A percentile compares a stretch with the other conserved stretches of the same genome.
phyloP scores from a whole-genome alignment of 129 eudicot species.

The Artemisia annua region DNA sequence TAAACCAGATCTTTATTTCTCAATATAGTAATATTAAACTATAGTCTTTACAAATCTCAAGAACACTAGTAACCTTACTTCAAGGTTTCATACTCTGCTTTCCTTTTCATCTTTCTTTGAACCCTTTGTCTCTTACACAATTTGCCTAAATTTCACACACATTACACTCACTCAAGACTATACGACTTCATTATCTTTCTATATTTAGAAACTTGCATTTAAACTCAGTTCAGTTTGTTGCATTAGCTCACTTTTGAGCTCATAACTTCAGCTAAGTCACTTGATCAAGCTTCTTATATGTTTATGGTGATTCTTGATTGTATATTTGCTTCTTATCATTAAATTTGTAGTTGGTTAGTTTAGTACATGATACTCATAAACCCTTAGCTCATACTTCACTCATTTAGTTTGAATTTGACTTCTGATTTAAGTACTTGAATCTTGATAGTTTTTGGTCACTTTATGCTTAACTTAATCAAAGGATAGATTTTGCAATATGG shows the following conservation, averaged over 20 bases:
- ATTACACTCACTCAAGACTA: background rate
- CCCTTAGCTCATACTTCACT: background rate
- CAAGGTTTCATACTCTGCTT: slow-evolving; percentile 46
- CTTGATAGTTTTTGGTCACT: background rate
- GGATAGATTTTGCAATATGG: background rate
- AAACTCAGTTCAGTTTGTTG: background rate
- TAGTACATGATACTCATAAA: background rate
- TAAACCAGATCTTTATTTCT: slow-evolving; percentile 39
- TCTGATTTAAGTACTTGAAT: background rate
- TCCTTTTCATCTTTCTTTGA: slow-evolving; percentile 10
- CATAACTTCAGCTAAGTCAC: slow-evolving; percentile 1
- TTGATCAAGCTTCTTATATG: too few relatives aligned
- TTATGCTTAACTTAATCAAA: background rate
- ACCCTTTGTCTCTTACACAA: slow-evolving; percentile 13
- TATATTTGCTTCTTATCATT: background rate
- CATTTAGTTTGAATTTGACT: background rate
- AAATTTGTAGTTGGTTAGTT: background rate
- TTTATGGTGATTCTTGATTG: too few relatives aligned
- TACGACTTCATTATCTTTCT: background rate
- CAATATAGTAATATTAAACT: slow-evolving; percentile 13
- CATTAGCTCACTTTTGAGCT: slow-evolving; percentile 2
- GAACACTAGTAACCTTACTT: slow-evolving; percentile 26
- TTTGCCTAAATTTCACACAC: background rate
- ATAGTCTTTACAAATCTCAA: slow-evolving; percentile 43
- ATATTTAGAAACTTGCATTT: slow-evolving; percentile 20